A percentile compares a stretch with the other conserved stretches of the same genome.
Evolutionary conservation across 768 basidiomycete species (phyloP).

Genomic region (Lactarius sp.): DNA sequence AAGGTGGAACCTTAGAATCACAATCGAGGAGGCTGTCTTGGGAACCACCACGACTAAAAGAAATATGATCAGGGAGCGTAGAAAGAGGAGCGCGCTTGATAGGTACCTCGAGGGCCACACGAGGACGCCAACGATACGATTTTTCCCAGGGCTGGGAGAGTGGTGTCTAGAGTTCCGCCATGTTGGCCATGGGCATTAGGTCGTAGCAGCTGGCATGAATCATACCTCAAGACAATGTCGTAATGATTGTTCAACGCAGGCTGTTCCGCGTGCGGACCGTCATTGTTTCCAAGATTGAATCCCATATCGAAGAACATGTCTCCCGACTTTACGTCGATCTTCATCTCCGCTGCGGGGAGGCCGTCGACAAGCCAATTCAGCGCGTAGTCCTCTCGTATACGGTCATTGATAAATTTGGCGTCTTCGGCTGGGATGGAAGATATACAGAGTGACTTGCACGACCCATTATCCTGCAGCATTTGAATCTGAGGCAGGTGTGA

Average conservation of each 20-base stretch:
- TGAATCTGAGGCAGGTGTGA: conserved; percentile 47
- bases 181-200: not conserved
- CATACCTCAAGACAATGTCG: conserved; percentile 72
- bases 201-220: not conserved
- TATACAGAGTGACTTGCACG: conserved; percentile 74
- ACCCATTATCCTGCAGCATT: conserved; percentile 72
- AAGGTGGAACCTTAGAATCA: conserved; percentile 40
- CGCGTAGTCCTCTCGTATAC: conserved; percentile 88
- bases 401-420: conserved; percentile 85
- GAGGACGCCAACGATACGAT: conserved; percentile 87
- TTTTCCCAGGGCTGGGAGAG: conserved; percentile 56
- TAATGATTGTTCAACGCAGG: conserved; percentile 92
- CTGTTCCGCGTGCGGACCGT: conserved; percentile 47
- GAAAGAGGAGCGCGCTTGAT: not conserved
- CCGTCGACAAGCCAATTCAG: conserved; percentile 95
- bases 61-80: not conserved
- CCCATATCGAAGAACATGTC: conserved; percentile 91
- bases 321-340: conserved; percentile 68
- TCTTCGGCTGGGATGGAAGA: conserved; percentile 59
- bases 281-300: conserved; percentile 82
- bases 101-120: conserved; percentile 64
- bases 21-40: conserved; percentile 53
- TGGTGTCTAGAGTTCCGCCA: conserved; percentile 62
- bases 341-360: conserved; percentile 91
- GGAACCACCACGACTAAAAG: conserved; percentile 56